Base-by-base conservation (phyloP, 345 rosid genomes). In the Gossypium sturtianum region DNA sequence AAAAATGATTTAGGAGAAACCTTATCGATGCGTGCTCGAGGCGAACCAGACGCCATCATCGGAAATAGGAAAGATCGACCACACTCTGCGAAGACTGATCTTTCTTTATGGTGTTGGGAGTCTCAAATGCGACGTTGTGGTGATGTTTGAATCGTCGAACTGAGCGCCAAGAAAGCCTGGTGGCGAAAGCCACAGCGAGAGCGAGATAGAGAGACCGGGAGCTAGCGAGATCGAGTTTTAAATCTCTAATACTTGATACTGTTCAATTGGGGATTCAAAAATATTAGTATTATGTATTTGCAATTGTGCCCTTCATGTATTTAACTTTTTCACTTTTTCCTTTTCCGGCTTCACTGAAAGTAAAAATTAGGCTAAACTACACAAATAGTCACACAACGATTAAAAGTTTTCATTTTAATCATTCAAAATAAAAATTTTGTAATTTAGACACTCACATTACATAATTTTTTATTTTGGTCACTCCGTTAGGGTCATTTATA, bases 1-100 rank as follows among this genome's bases (percentile, higher is more conserved):
- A 53, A 47, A 6, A 22, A 16, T 43, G 23, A 38, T 52, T 57
- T 53, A 7, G 72, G 54, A 56, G 19, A 75, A 15, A 93, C 98
- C 98, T 89, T 90, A 77, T 93, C 86, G 43, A 93, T 82, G 62
- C 95, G 92, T 44, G 74, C 61, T 41, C 80, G 82, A 44, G 90
- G 81, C 1, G 93, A 85, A 76, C 83, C 88, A 9, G 97, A 86
- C 64, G 91, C 90, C 98, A 93, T 93, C 19, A 27, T 45, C 53
- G 71, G 78, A 74, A 58, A 67, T 5, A 56, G 74, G 16, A 68
- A 76, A 73, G 71, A 67, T 66, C 80, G 47, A 74, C 65, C 57
- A 73, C 49, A 75, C 79, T 79, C 78, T 54, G 80, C 81, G 22
- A 68, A 83, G 68, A 80, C 83, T 85, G 83, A 71, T 41, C 44